Conservation (phyloP, 176 grass and related monocot genomes). For the Cymbopogon citratus region DNA sequence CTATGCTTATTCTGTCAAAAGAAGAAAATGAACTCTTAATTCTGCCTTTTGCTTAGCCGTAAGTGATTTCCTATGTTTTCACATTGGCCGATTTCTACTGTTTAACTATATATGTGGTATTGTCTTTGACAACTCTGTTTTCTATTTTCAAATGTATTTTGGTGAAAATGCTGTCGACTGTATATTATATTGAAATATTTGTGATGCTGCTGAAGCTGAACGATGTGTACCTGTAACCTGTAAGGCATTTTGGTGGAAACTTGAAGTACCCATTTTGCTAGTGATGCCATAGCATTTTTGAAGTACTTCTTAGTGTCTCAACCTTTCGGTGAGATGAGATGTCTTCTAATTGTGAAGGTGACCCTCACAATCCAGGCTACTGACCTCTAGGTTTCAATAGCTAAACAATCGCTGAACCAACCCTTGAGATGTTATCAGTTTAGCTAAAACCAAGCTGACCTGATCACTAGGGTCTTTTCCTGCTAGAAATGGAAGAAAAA, state of each 20-base stretch:
- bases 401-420: too few species aligned
- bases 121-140: neutral
- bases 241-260: neutral
- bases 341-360: too few species aligned
- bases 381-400: too few species aligned
- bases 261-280: neutral
- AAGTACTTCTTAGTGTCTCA: too few species aligned
- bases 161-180: neutral
- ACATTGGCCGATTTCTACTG: neutral
- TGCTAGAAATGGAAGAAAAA: too few species aligned
- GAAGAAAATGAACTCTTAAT: neutral
- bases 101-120: neutral
- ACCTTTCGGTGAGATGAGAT: too few species aligned
- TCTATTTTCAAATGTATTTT: neutral
- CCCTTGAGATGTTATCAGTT: too few species aligned
- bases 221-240: neutral
- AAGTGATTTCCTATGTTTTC: neutral
- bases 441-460: too few species aligned
- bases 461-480: too few species aligned
- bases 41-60: conserved; percentile 8
- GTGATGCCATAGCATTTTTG: neutral
- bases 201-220: neutral
- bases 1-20: too few species aligned
- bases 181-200: neutral
- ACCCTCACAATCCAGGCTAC: too few species aligned